Conservation (phyloP, 164 flowering plant genomes). For the Platanus orientalis region DNA sequence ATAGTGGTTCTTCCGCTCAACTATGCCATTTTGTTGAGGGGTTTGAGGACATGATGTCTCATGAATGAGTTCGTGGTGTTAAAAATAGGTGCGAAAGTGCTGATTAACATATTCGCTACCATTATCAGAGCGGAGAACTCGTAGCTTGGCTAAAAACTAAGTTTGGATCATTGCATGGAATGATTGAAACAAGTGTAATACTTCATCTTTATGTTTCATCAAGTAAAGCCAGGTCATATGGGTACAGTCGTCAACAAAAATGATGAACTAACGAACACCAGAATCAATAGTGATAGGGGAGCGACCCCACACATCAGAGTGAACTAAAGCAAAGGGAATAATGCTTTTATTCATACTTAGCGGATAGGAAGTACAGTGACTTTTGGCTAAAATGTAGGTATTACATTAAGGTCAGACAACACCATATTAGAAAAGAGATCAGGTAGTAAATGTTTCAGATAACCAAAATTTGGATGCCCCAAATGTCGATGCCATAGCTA, state of each 20-base stretch:
- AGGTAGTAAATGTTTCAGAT: constrained; percentile 6
- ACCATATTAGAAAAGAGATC: background rate
- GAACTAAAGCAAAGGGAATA: constrained; percentile 11
- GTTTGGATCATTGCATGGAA: constrained; percentile 2
- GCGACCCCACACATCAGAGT: constrained; percentile 14
- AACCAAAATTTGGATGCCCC: constrained; percentile 16
- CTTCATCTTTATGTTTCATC: constrained; percentile 3
- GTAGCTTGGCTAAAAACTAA: constrained; percentile 1
- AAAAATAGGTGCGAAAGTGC: background rate
- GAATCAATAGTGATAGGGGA: background rate
- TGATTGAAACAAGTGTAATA: too few relatives aligned
- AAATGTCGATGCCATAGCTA: constrained; percentile 20
- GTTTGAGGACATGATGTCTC: background rate
- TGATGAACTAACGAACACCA: background rate
- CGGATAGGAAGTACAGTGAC: constrained; percentile 9
- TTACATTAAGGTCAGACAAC: constrained; percentile 1
- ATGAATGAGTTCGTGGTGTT: background rate
- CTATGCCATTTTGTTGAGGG: background rate
- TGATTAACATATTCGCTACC: constrained; percentile 1
- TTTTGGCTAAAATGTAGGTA: constrained; percentile 16
- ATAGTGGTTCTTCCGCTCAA: background rate
- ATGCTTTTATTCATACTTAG: constrained; percentile 5
- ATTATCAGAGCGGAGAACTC: constrained; percentile 1
- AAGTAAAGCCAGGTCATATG: too few relatives aligned
- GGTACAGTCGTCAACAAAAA: constrained; percentile 11